Percentiles rank a stretch among this genome's conserved stretches.
Conservation (phyloP, 805 yeast genomes). For the Pichia rugopelliculosa region DNA sequence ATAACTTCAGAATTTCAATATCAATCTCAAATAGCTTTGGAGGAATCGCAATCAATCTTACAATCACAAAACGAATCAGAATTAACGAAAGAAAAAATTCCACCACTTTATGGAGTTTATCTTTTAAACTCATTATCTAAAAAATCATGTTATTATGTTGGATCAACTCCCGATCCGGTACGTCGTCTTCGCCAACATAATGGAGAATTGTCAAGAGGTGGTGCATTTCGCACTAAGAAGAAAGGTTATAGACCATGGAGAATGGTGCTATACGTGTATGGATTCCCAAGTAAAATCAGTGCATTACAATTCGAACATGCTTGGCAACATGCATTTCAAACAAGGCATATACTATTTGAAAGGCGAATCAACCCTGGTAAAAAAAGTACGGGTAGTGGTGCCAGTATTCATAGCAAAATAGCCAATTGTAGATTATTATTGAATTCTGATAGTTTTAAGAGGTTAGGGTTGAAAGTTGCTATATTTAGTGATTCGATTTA, state of each 20-base stretch:
- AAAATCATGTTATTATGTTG: slow-evolving; percentile 60
- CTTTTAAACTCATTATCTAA: slow-evolving; percentile 53
- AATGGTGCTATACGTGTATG: slow-evolving; percentile 54
- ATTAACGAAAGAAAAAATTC: slow-evolving; percentile 13
- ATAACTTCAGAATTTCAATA: not conserved
- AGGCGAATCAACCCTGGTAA: slow-evolving; percentile 33
- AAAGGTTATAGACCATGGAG: slow-evolving; percentile 67
- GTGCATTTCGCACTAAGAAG: slow-evolving; percentile 61
- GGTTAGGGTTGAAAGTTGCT: slow-evolving; percentile 39
- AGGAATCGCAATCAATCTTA: not conserved
- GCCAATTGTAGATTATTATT: slow-evolving; percentile 42
- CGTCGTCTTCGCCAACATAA: slow-evolving; percentile 70
- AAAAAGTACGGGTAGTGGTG: slow-evolving; percentile 27
- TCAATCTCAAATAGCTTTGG: not conserved
- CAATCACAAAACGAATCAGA: not conserved
- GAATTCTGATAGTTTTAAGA: slow-evolving; percentile 34
- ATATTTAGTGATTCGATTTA: slow-evolving; percentile 33
- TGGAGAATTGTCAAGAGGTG: slow-evolving; percentile 55
- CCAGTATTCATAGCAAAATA: slow-evolving; percentile 38
- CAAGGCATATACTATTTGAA: slow-evolving; percentile 46
- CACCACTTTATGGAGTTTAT: slow-evolving; percentile 62
- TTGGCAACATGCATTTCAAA: slow-evolving; percentile 65
- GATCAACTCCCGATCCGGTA: slow-evolving; percentile 74
- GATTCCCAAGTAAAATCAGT: slow-evolving; percentile 60
- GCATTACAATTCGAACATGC: slow-evolving; percentile 84